Conservation (phyloP, 257 asterid species). For the Salvia rosmarinus region DNA sequence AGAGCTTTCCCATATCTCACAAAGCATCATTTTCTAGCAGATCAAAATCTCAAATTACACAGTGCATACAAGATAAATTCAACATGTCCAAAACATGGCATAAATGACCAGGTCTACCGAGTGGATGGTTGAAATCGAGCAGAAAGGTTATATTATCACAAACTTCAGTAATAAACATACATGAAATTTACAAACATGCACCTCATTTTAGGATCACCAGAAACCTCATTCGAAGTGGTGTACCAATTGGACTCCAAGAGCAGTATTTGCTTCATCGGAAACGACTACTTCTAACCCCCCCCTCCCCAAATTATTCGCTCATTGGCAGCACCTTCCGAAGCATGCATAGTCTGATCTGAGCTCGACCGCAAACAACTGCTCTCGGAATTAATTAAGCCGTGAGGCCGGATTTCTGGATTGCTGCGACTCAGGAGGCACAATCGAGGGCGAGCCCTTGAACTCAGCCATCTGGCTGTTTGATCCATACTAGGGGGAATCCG, state of each 20-base stretch:
- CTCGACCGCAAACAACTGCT: conserved; percentile 49
- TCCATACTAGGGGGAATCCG: conserved; percentile 69
- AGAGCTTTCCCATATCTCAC: conserved; percentile 10
- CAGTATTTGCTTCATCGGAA: conserved; percentile 88
- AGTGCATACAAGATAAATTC: neutral
- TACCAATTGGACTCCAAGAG: conserved; percentile 86
- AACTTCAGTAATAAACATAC: neutral
- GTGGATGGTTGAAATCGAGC: too few relatives aligned
- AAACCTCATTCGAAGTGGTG: conserved; percentile 71
- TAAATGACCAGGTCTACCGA: neutral
- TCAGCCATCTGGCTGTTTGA: conserved; percentile 51
- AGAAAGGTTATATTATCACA: neutral
- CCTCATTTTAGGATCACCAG: conserved; percentile 68
- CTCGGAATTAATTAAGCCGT: conserved; percentile 46
- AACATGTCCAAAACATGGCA: neutral
- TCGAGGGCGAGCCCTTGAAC: conserved; percentile 47
- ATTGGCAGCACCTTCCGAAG: conserved; percentile 38
- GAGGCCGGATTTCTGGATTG: conserved; percentile 38
- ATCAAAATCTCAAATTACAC: neutral
- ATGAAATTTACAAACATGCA: conserved; percentile 33
- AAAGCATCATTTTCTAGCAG: conserved; percentile 6
- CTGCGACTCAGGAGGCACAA: conserved; percentile 34
- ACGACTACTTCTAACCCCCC: conserved; percentile 61
- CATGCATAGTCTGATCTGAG: conserved; percentile 42
- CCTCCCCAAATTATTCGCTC: conserved; percentile 41